These are phyloP conservation scores for Lentinula edodes DNA, from an alignment of 768 basidiomycete species.

Conservation along the genomic window DNA sequence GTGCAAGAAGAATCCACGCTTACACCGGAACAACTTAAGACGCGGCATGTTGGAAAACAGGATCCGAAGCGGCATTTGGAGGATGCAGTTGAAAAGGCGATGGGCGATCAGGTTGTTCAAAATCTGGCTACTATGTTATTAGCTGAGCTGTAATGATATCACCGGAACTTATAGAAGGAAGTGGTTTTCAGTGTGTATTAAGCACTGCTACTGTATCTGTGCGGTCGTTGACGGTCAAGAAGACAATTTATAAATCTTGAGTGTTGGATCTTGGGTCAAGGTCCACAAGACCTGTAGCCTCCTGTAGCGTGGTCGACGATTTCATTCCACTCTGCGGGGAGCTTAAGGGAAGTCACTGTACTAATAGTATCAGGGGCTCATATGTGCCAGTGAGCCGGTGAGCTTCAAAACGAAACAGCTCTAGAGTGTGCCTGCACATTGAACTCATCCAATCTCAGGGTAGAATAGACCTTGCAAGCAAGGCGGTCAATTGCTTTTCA, in stretches of 20 bases:
- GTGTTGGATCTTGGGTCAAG: background rate
- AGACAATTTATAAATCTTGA: background rate
- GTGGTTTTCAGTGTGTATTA: too few species aligned
- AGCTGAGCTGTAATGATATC: conserved; percentile 64
- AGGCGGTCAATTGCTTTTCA: too few species aligned
- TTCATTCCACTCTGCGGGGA: background rate
- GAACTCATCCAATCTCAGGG: too few species aligned
- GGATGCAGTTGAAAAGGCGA: conserved; percentile 95
- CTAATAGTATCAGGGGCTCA: too few species aligned
- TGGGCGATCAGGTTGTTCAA: conserved; percentile 96
- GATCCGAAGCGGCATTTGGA: conserved; percentile 98
- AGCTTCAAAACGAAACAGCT: too few species aligned
- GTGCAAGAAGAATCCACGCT: conserved; percentile 98
- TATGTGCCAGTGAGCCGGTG: too few species aligned
- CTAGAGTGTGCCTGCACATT: too few species aligned
- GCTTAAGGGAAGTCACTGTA: too few species aligned
- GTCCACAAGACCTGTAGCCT: background rate
- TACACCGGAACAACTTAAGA: conserved; percentile 89
- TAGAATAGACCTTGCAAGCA: too few species aligned
- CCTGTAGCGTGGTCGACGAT: background rate
- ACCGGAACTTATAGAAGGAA: background rate
- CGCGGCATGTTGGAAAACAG: conserved; percentile 94
- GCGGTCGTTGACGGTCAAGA: background rate
- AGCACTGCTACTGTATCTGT: background rate
- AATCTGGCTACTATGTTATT: conserved; percentile 92